These are phyloP conservation scores for Blastocystis sp. DNA, from an alignment of 352 stramenopile species.

Conservation along the genomic window DNA sequence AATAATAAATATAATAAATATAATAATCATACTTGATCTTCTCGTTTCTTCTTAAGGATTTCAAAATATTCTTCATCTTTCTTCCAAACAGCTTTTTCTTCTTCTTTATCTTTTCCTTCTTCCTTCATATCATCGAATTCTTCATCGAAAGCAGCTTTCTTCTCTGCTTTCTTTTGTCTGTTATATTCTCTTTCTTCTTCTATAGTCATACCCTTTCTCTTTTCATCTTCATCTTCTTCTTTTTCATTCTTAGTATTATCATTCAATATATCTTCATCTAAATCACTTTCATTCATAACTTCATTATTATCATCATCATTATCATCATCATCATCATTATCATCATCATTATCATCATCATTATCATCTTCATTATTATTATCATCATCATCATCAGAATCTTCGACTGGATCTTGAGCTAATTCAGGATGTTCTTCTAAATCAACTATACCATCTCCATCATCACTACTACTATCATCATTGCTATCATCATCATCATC, in stretches of 20 bases:
- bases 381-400: conserved; percentile 30
- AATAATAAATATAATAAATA: no score
- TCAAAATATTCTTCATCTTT: conserved; percentile 56
- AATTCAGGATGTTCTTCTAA: conserved; percentile 17
- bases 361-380: conserved; percentile 28
- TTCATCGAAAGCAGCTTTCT: conserved; percentile 24
- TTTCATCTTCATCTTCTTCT: conserved; percentile 33
- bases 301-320: conserved; percentile 53
- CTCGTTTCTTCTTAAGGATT: conserved; percentile 35
- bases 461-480: neutral
- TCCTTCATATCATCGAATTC: conserved; percentile 11
- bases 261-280: conserved; percentile 52
- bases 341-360: conserved; percentile 4
- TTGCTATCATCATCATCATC: conserved; percentile 1
- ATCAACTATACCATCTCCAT: conserved; percentile 9
- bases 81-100: conserved; percentile 49
- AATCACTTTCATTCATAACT: conserved; percentile 54
- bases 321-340: conserved; percentile 5
- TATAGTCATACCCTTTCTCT: conserved; percentile 39
- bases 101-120: conserved; percentile 28
- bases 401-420: neutral
- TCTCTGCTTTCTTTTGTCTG: conserved; percentile 1
- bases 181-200: conserved; percentile 35
- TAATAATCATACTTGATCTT: conserved; percentile 46
- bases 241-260: conserved; percentile 36